Percentiles rank a stretch among this genome's conserved stretches.
These are phyloP conservation scores for Argentina anserina DNA, from an alignment of 306 rosid genomes.

Conservation along the genomic window DNA sequence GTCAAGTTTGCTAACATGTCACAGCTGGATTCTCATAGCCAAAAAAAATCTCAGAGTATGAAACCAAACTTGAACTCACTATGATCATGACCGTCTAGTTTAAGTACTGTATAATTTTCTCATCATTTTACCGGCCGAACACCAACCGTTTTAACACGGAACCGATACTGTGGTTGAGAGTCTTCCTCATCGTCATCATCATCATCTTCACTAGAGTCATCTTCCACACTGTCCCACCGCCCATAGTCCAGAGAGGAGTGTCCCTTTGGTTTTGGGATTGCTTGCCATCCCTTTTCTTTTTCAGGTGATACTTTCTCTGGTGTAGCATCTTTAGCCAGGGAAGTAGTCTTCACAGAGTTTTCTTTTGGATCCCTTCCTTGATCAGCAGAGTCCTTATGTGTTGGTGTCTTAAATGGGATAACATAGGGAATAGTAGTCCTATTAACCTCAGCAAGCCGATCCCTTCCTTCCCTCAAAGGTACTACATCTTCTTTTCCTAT, in stretches of 20 bases:
- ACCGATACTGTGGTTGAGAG: constrained; percentile 64
- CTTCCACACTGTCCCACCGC: constrained; percentile 91
- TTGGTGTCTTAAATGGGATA: constrained; percentile 29
- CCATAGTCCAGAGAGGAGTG: constrained; percentile 84
- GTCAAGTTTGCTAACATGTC: not conserved
- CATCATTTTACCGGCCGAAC: constrained; percentile 73
- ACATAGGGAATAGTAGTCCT: constrained; percentile 25
- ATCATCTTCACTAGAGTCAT: constrained; percentile 83
- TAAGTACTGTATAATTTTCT: constrained; percentile 3
- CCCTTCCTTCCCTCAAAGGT: constrained; percentile 26
- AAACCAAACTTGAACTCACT: not conserved
- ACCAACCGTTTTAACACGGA: constrained; percentile 75
- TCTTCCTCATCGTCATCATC: constrained; percentile 53
- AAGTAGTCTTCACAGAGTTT: constrained; percentile 27
- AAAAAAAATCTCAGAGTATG: not conserved
- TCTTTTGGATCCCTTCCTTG: constrained; percentile 37
- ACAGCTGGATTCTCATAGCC: not conserved
- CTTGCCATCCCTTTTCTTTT: constrained; percentile 70
- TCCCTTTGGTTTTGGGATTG: constrained; percentile 95
- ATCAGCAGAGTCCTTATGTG: constrained; percentile 27
- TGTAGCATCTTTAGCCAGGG: constrained; percentile 31
- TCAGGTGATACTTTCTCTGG: constrained; percentile 35
- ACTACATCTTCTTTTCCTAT: constrained; percentile 24
- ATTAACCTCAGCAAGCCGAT: constrained; percentile 31
- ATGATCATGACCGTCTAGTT: not conserved